These are phyloP conservation scores for Cyberlindnera xylosilytica DNA, from an alignment of 805 yeast species.

Conservation along the genomic window DNA sequence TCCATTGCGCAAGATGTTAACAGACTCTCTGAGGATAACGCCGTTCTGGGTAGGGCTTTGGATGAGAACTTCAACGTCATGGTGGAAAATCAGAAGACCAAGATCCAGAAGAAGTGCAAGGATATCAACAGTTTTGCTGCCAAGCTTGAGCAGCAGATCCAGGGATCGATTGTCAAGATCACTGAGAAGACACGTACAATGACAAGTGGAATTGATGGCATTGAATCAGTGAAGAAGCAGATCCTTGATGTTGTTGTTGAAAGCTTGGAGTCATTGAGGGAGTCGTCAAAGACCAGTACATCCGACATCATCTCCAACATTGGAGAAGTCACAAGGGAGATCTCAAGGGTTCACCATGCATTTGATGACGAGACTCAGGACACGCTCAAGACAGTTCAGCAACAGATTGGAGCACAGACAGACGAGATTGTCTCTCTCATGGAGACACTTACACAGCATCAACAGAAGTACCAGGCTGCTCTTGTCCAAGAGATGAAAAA, in stretches of 20 bases:
- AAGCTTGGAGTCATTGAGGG: slow-evolving; percentile 17
- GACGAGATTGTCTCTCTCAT: slow-evolving; percentile 18
- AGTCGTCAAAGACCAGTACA: not conserved
- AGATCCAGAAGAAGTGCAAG: slow-evolving; percentile 12
- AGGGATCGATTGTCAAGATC: slow-evolving; percentile 8
- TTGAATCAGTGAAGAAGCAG: slow-evolving; percentile 15
- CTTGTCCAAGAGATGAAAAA: slow-evolving; percentile 9
- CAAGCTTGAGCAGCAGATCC: slow-evolving; percentile 7
- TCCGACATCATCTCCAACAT: not conserved
- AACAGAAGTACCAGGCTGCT: slow-evolving; percentile 9
- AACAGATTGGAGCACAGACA: slow-evolving; percentile 20
- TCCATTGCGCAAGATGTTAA: slow-evolving; percentile 1
- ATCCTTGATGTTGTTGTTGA: slow-evolving; percentile 17
- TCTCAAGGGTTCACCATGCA: not conserved
- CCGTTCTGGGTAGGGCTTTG: slow-evolving; percentile 8
- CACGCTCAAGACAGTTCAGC: slow-evolving; percentile 11
- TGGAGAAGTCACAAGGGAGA: not conserved
- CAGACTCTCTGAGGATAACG: slow-evolving; percentile 10
- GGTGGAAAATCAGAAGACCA: slow-evolving; percentile 12
- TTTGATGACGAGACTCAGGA: slow-evolving; percentile 3
- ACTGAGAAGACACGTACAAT: not conserved
- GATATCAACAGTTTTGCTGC: slow-evolving; percentile 3
- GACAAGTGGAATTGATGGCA: slow-evolving; percentile 12
- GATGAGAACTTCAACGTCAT: slow-evolving; percentile 14
- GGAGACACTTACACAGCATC: slow-evolving; percentile 14